A percentile compares a stretch with the other conserved stretches of the same genome.
phyloP scores from a whole-genome alignment of 2,329 filamentous ascomycete genomes.

The Claviceps fusiformis region DNA sequence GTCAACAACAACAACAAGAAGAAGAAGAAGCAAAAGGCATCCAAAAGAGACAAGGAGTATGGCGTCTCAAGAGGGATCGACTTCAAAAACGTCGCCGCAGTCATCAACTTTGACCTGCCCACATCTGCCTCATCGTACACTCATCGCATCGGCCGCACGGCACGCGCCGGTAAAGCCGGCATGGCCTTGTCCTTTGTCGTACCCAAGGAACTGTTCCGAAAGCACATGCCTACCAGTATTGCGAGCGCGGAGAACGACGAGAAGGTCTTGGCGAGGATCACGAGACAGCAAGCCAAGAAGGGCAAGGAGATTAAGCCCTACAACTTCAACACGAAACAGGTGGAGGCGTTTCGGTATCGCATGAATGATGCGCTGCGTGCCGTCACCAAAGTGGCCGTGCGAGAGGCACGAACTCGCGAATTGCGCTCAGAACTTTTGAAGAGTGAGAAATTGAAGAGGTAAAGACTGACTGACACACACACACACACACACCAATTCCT shows the following conservation, averaged over 20 bases:
- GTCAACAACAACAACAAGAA: conserved; percentile 8
- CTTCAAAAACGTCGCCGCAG: conserved; percentile 87
- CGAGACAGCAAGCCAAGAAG: conserved; percentile 62
- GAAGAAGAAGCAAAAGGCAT: conserved; percentile 28
- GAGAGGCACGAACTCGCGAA: conserved; percentile 80
- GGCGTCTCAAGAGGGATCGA: conserved; percentile 90
- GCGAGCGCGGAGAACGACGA: conserved; percentile 71
- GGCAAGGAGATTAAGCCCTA: conserved; percentile 79
- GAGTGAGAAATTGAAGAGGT: conserved; percentile 79
- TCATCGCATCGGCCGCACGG: conserved; percentile 91
- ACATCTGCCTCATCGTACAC: conserved; percentile 81
- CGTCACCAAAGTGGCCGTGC: conserved; percentile 78
- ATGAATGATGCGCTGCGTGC: conserved; percentile 85
- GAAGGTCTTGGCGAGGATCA: conserved; percentile 66
- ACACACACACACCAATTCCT: neutral
- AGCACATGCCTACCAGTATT: conserved; percentile 77
- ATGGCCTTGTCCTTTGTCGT: conserved; percentile 96
- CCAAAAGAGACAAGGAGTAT: conserved; percentile 69
- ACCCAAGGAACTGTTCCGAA: conserved; percentile 66
- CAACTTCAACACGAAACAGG: conserved; percentile 84
- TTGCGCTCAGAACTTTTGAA: conserved; percentile 81
- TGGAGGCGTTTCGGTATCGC: conserved; percentile 89
- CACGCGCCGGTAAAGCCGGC: conserved; percentile 76
- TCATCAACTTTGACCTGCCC: conserved; percentile 95
- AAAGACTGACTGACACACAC: neutral